A percentile compares a stretch with the other conserved stretches of the same genome.
Evolutionary conservation across 495 filamentous ascomycete genomes (phyloP).

Genomic region (Hyphodiscus hymeniophilus): DNA sequence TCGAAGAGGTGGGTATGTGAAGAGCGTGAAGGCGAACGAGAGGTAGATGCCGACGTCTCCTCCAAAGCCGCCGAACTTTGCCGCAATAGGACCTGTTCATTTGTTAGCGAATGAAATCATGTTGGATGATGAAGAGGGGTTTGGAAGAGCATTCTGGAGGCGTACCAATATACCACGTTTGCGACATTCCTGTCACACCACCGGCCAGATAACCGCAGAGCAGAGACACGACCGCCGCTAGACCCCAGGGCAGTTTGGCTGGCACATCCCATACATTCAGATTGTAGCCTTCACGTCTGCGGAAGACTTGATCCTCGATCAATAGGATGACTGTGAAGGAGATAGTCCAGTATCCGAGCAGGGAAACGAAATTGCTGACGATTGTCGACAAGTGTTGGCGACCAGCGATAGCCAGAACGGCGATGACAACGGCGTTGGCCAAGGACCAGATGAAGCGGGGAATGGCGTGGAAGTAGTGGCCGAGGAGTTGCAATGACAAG

Average conservation of each 20-base stretch:
- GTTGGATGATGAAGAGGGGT: background rate
- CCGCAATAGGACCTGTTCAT: slow-evolving; percentile 32
- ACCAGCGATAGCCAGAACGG: slow-evolving; percentile 37
- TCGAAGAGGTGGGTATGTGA: slow-evolving; percentile 32
- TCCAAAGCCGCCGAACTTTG: slow-evolving; percentile 31
- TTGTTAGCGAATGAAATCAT: background rate
- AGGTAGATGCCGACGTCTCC: slow-evolving; percentile 53
- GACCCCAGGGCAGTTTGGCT: slow-evolving; percentile 35
- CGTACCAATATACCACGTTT: slow-evolving; percentile 39
- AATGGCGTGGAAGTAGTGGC: slow-evolving; percentile 25
- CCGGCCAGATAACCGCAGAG: slow-evolving; percentile 33
- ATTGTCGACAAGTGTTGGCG: slow-evolving; percentile 33
- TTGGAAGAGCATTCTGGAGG: background rate
- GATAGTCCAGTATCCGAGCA: slow-evolving; percentile 54
- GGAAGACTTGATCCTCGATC: slow-evolving; percentile 52
- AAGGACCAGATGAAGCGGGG: slow-evolving; percentile 42
- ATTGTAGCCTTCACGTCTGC: slow-evolving; percentile 35
- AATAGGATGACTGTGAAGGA: slow-evolving; percentile 50
- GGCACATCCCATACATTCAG: slow-evolving; percentile 43
- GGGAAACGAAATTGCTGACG: slow-evolving; percentile 45
- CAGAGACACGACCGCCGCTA: slow-evolving; percentile 38
- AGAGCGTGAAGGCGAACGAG: slow-evolving; percentile 37
- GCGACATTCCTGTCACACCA: slow-evolving; percentile 42
- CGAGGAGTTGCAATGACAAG: slow-evolving; percentile 36
- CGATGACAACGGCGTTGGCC: slow-evolving; percentile 33